These are phyloP conservation scores for Xylaria cubensis DNA, from an alignment of 495 filamentous ascomycete genomes.

Conservation along the genomic window DNA sequence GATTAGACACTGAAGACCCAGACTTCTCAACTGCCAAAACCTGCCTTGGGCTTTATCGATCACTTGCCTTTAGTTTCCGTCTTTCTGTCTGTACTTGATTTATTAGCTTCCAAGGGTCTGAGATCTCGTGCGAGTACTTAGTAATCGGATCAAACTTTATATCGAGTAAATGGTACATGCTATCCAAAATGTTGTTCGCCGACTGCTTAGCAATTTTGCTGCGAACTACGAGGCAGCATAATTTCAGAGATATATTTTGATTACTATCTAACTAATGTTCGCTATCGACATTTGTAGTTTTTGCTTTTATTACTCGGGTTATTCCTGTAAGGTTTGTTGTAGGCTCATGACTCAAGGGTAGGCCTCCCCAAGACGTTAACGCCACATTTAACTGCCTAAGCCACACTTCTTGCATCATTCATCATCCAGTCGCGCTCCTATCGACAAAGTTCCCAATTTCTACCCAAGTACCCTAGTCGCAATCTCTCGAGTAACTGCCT, in stretches of 20 bases:
- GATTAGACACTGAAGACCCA: too few species aligned
- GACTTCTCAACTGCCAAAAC: background rate
- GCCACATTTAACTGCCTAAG: background rate
- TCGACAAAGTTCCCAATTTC: background rate
- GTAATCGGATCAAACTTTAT: too few species aligned
- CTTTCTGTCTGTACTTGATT: background rate
- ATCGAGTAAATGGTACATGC: too few species aligned
- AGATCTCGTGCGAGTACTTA: background rate
- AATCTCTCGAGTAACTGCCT: background rate
- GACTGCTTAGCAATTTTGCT: too few species aligned
- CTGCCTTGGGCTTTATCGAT: background rate
- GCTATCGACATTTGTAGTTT: background rate
- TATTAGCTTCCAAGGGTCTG: background rate
- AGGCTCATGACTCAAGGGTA: background rate
- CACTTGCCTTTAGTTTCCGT: background rate
- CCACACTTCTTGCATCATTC: slow-evolving; percentile 27
- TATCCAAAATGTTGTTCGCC: too few species aligned
- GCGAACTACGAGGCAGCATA: background rate
- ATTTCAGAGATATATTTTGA: background rate
- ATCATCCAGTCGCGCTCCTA: background rate
- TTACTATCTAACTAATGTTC: background rate
- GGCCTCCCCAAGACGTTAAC: background rate
- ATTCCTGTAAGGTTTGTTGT: too few species aligned
- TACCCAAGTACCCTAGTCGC: background rate
- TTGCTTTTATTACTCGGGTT: background rate